These are phyloP conservation scores for Vinca major DNA, from an alignment of 305 asterid species.

Conservation along the genomic window DNA sequence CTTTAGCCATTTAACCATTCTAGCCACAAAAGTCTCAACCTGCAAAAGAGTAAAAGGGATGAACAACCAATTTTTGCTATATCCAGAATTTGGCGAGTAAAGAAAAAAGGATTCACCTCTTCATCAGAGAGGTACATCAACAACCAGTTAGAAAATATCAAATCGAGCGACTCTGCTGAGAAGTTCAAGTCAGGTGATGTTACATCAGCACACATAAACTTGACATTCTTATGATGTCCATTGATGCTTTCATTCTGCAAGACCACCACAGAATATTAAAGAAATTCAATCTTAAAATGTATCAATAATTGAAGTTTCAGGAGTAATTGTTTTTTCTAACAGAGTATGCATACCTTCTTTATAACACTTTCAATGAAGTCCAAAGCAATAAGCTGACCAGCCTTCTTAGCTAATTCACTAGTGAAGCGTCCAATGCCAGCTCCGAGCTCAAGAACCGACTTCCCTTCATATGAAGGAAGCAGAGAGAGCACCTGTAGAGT, in stretches of 20 bases:
- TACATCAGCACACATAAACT: constrained; percentile 87
- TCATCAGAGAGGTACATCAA: constrained; percentile 91
- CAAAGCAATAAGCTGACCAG: constrained; percentile 60
- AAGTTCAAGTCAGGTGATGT: constrained; percentile 69
- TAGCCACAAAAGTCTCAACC: constrained; percentile 64
- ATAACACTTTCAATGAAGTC: constrained; percentile 81
- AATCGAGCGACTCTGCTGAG: constrained; percentile 62
- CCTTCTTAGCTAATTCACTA: constrained; percentile 67
- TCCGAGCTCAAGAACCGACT: constrained; percentile 83
- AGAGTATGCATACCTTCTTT: constrained; percentile 50
- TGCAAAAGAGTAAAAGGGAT: constrained; percentile 20
- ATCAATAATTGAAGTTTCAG: not conserved
- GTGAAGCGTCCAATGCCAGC: constrained; percentile 99
- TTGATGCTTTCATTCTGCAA: constrained; percentile 59
- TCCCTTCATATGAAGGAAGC: constrained; percentile 80
- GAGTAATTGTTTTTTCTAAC: constrained; percentile 1
- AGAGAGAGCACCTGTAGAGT: constrained; percentile 58
- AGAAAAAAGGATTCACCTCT: constrained; percentile 37
- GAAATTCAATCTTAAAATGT: not conserved
- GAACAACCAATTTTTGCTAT: not conserved
- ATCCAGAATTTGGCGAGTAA: constrained; percentile 7
- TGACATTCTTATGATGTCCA: constrained; percentile 54
- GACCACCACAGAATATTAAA: constrained; percentile 3
- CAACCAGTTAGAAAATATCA: constrained; percentile 91
- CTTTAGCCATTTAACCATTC: constrained; percentile 81